phyloP scores from a whole-genome alignment of 2,329 filamentous ascomycete species.

The Colletotrichum plurivorum region DNA sequence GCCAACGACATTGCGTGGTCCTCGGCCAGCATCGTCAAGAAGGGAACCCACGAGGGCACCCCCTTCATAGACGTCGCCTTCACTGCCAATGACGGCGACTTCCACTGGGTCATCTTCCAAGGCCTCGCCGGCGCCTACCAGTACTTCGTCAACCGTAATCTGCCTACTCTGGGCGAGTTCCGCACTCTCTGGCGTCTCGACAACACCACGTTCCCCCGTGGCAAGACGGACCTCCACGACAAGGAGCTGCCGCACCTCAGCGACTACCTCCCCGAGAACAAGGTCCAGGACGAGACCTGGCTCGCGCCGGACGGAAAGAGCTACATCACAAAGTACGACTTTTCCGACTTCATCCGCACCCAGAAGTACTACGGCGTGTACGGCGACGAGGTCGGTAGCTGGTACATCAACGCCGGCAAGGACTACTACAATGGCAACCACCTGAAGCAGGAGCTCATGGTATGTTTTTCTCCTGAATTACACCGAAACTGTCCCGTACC shows the following conservation, averaged over 20 bases:
- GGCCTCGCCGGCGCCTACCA: constrained; percentile 67
- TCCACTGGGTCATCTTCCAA: constrained; percentile 67
- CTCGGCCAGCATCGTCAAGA: constrained; percentile 57
- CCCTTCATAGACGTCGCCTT: constrained; percentile 65
- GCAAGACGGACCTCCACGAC: constrained; percentile 60
- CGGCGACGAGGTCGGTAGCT: constrained; percentile 62
- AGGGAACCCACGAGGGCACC: constrained; percentile 48
- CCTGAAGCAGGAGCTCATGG: constrained; percentile 66
- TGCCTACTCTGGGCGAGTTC: constrained; percentile 64
- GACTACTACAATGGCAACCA: constrained; percentile 68
- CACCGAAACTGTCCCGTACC: no score
- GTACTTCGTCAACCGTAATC: constrained; percentile 65
- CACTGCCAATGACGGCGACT: constrained; percentile 60
- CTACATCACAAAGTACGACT: constrained; percentile 67
- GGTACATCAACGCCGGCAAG: constrained; percentile 65
- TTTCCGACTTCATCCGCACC: constrained; percentile 49
- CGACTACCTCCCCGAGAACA: constrained; percentile 59
- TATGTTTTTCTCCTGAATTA: background rate
- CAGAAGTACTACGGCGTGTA: constrained; percentile 65
- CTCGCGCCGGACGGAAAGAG: constrained; percentile 48
- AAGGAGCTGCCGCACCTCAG: constrained; percentile 58
- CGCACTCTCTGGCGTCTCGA: constrained; percentile 65
- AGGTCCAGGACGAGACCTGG: constrained; percentile 70
- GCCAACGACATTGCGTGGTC: constrained; percentile 62
- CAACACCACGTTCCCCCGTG: constrained; percentile 62